Conservation (phyloP, 306 rosid genomes). For the Cucurbita argyrosperma region DNA sequence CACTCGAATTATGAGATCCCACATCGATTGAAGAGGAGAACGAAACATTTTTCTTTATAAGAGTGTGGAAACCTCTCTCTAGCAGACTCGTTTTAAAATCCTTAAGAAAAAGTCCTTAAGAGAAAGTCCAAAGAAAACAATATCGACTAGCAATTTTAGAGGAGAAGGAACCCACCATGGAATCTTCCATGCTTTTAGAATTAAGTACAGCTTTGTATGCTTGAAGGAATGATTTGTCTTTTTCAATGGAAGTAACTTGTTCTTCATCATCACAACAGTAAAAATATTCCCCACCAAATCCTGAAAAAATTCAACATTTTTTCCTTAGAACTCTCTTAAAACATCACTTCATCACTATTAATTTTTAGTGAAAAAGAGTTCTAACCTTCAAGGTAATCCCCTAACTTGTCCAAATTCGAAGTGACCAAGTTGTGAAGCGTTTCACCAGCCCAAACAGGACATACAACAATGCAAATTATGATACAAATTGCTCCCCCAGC, state of each 20-base stretch:
- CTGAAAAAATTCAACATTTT: slow-evolving; percentile 18
- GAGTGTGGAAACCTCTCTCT: too few relatives aligned
- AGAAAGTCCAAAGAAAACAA: too few relatives aligned
- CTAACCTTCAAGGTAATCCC: slow-evolving; percentile 48
- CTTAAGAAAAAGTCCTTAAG: too few relatives aligned
- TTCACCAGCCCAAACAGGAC: slow-evolving; percentile 91
- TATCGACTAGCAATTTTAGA: too few relatives aligned
- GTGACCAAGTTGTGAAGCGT: slow-evolving; percentile 62
- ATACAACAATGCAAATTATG: slow-evolving; percentile 36
- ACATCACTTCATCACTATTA: not conserved
- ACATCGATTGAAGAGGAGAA: too few relatives aligned
- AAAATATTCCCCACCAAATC: slow-evolving; percentile 50
- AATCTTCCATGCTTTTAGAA: slow-evolving; percentile 54
- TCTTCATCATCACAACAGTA: slow-evolving; percentile 21
- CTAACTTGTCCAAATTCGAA: slow-evolving; percentile 64
- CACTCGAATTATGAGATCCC: too few relatives aligned
- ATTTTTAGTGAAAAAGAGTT: too few relatives aligned
- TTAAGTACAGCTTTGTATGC: slow-evolving; percentile 60
- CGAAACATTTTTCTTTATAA: too few relatives aligned
- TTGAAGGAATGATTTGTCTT: slow-evolving; percentile 29
- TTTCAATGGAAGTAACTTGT: not conserved
- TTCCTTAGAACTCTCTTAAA: not conserved
- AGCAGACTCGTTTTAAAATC: too few relatives aligned
- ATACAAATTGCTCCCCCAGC: slow-evolving; percentile 61
- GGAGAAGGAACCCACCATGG: slow-evolving; percentile 25